Evolutionary conservation across 208 protist species (phyloP), one percentile per base, ranked within the genome.

Genomic region (Leishmania amazonensis): DNA sequence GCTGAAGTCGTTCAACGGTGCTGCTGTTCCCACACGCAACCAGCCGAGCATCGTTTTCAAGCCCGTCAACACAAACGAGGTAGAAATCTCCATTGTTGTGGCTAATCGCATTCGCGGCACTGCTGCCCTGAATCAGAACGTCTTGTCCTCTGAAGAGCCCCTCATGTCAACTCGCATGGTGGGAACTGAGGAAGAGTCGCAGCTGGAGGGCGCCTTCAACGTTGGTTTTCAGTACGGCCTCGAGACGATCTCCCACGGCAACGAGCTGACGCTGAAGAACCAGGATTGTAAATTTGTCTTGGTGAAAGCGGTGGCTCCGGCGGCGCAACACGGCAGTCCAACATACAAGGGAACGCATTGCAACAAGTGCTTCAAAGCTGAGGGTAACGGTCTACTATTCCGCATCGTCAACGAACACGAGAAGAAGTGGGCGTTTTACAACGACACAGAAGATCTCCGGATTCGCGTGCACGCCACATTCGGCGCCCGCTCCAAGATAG

Each of bases 341-440:
- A 85, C 86, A 21, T 94, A 94, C 86, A 88, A 92, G 78, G 91
- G 88, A 45, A 91, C 87, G 1, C 81, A 92, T 58, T 84, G 76
- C 75, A 75, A 71, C 76, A 93, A 91, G 79, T 96, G 93, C 88
- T 95, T 96, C 78, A 90, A 90, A 78, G 87, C 76, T 8, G 76
- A 94, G 58, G 88, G 89, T 31, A 95, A 95, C 76, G 93, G 91
- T 3, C 74, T 93, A 2, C 81, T 96, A 35, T 96, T 94, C 82
- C 91, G 93, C 71, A 93, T 96, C 54, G 88, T 95, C 62, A 94
- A 96, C 83, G 85, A 90, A 19, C 79, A 83, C n/a, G 91, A 94
- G 80, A 87, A 90, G 70, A 90, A 86, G 62, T 96, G 93, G 93
- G 90, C 91, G 28, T 96, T 91, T 75, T 94, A 95, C 80, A 96